These are phyloP conservation scores for Lophiotrema nucula DNA, from an alignment of 495 filamentous ascomycete species.

Conservation along the genomic window DNA sequence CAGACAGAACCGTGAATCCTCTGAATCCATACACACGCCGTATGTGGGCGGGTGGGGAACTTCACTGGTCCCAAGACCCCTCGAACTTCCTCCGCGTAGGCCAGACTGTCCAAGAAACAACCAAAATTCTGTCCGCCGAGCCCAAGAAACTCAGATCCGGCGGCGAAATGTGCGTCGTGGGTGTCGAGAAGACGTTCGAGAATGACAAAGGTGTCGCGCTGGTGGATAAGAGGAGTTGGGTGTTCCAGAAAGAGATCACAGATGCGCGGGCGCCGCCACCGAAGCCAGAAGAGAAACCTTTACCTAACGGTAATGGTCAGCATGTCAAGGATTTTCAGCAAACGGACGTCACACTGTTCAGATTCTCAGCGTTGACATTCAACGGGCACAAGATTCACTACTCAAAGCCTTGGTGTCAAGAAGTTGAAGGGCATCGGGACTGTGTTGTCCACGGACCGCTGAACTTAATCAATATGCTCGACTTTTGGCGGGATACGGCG, in stretches of 20 bases:
- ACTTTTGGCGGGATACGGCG: slow-evolving; percentile 59
- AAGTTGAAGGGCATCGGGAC: slow-evolving; percentile 59
- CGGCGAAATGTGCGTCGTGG: slow-evolving; percentile 64
- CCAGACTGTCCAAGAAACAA: slow-evolving; percentile 57
- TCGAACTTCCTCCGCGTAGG: slow-evolving; percentile 52
- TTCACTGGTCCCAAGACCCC: slow-evolving; percentile 50
- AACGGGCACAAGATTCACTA: slow-evolving; percentile 75
- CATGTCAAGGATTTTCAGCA: slow-evolving; percentile 46
- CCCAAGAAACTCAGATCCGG: slow-evolving; percentile 54
- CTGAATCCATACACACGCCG: slow-evolving; percentile 62
- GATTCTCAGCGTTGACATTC: slow-evolving; percentile 71
- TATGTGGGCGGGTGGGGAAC: slow-evolving; percentile 77
- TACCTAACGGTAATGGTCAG: slow-evolving; percentile 37
- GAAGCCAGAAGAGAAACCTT: slow-evolving; percentile 27
- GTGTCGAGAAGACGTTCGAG: slow-evolving; percentile 59
- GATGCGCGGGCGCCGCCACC: slow-evolving; percentile 22
- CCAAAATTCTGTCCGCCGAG: slow-evolving; percentile 51
- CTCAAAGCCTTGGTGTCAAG: slow-evolving; percentile 56
- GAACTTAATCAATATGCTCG: slow-evolving; percentile 62
- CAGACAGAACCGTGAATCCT: slow-evolving; percentile 68
- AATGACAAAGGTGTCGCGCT: slow-evolving; percentile 53
- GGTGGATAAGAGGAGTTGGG: slow-evolving; percentile 60
- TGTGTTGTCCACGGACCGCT: slow-evolving; percentile 64
- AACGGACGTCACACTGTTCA: slow-evolving; percentile 60
- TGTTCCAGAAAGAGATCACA: slow-evolving; percentile 53